These are phyloP conservation scores for Suhomyces guaymorum DNA, from an alignment of 1,139 yeast genomes.

Conservation along the genomic window DNA sequence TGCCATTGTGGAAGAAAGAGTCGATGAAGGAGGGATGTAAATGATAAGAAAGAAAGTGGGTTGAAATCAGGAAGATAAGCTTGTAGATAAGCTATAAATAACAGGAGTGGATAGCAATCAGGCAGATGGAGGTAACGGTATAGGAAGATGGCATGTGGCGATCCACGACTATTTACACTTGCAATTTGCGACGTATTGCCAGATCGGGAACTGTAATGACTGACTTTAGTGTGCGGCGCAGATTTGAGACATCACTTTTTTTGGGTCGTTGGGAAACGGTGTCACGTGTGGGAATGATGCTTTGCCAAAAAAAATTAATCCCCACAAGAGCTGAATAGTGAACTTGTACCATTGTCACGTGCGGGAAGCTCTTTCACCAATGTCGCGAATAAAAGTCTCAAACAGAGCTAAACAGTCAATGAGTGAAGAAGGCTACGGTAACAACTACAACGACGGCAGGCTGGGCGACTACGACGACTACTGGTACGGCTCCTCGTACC, in stretches of 20 bases:
- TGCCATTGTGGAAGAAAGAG: not conserved
- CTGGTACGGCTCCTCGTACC: slow-evolving; percentile 10
- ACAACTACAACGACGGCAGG: slow-evolving; percentile 8
- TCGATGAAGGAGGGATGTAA: too few species aligned
- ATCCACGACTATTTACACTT: slow-evolving; percentile 7
- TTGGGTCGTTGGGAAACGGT: too few species aligned
- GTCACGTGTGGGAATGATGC: too few species aligned
- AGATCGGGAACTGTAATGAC: slow-evolving; percentile 12
- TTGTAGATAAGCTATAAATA: not conserved
- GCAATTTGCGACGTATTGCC: slow-evolving; percentile 7
- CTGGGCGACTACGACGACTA: slow-evolving; percentile 12
- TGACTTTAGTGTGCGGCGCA: not conserved
- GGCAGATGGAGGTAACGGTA: too few species aligned
- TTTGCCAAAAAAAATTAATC: too few species aligned
- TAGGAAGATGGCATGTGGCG: slow-evolving; percentile 2
- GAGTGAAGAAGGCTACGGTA: slow-evolving; percentile 8
- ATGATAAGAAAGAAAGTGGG: not conserved
- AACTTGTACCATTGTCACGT: too few species aligned
- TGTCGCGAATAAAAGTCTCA: too few species aligned
- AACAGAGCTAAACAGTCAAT: too few species aligned
- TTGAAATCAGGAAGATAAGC: too few species aligned
- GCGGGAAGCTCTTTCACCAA: too few species aligned
- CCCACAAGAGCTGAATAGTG: too few species aligned
- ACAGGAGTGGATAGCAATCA: not conserved
- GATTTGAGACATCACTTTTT: too few species aligned